These are phyloP conservation scores for Nasturtium officinale DNA, from an alignment of 345 rosid genomes.

Conservation along the genomic window DNA sequence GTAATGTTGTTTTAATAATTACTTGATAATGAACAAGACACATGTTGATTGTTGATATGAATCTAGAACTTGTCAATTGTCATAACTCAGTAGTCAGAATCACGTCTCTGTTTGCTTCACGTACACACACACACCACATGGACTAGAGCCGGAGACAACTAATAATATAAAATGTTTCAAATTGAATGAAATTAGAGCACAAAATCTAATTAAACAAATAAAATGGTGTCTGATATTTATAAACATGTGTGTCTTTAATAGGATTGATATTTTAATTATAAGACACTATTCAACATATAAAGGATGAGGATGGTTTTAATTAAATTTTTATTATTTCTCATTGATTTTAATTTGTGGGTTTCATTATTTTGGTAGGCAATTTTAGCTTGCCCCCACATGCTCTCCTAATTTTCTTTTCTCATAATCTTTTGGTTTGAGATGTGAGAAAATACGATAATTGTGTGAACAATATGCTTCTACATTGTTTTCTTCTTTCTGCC, in stretches of 20 bases:
- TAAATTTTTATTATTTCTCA: too few species aligned
- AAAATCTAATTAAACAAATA: too few species aligned
- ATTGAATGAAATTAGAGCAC: too few species aligned
- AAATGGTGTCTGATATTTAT: too few species aligned
- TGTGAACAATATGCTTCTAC: slow-evolving; percentile 12
- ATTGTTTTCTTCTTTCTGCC: slow-evolving; percentile 13
- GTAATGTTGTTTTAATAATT: not conserved
- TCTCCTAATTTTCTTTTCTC: not conserved
- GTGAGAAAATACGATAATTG: slow-evolving; percentile 19
- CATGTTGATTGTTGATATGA: not conserved
- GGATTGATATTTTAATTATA: too few species aligned
- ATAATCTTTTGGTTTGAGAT: not conserved
- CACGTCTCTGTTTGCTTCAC: slow-evolving; percentile 5
- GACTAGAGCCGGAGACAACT: not conserved
- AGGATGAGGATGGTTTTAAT: too few species aligned
- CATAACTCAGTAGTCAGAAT: not conserved
- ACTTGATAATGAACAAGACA: slow-evolving; percentile 7
- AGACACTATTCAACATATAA: too few species aligned
- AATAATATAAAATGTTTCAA: slow-evolving; percentile 5
- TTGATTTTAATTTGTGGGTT: not conserved
- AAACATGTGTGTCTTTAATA: too few species aligned
- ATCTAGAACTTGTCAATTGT: not conserved
- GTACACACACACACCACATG: slow-evolving; percentile 14
- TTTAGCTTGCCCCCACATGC: slow-evolving; percentile 15
- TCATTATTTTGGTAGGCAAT: slow-evolving; percentile 1